Evolutionary conservation across 352 stramenopile species (phyloP).

Genomic region (Pythium aquatile): DNA sequence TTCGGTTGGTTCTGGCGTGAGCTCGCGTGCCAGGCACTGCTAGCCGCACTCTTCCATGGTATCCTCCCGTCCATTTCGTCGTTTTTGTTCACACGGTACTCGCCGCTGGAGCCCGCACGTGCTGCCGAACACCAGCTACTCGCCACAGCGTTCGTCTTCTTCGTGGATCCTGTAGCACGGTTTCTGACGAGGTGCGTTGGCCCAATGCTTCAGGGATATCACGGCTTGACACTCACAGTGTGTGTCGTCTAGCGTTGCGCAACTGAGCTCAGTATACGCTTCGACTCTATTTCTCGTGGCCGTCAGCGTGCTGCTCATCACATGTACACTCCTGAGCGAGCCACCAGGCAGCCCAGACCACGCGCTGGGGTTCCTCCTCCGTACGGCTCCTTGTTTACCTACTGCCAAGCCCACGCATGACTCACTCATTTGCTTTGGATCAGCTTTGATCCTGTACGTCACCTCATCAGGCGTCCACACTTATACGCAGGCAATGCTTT

Average conservation of each 20-base stretch:
- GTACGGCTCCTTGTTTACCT: conserved; percentile 26
- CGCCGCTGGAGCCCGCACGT: conserved; percentile 32
- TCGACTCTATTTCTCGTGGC: conserved; percentile 37
- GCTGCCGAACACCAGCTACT: conserved; percentile 48
- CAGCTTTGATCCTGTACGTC: conserved; percentile 50
- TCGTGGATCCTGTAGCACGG: conserved; percentile 46
- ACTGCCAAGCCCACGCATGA: background rate
- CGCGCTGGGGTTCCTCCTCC: conserved; percentile 46
- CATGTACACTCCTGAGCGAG: conserved; percentile 39
- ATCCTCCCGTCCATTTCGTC: conserved; percentile 64
- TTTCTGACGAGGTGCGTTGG: conserved; percentile 36
- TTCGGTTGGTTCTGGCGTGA: conserved; percentile 40
- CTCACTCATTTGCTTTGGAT: background rate
- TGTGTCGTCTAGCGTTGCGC: conserved; percentile 32
- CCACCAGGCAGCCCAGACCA: conserved; percentile 34
- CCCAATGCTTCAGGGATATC: no score
- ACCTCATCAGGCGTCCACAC: conserved; percentile 52
- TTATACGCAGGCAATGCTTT: conserved; percentile 77
- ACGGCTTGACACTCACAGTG: background rate
- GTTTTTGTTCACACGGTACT: conserved; percentile 65
- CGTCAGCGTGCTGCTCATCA: conserved; percentile 45
- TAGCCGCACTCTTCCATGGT: conserved; percentile 62
- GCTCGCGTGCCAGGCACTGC: conserved; percentile 47
- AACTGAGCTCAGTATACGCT: conserved; percentile 45
- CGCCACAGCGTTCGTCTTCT: conserved; percentile 45